Base-by-base conservation (phyloP, 2,329 filamentous ascomycete genomes). In the Fusarium heterosporum region DNA sequence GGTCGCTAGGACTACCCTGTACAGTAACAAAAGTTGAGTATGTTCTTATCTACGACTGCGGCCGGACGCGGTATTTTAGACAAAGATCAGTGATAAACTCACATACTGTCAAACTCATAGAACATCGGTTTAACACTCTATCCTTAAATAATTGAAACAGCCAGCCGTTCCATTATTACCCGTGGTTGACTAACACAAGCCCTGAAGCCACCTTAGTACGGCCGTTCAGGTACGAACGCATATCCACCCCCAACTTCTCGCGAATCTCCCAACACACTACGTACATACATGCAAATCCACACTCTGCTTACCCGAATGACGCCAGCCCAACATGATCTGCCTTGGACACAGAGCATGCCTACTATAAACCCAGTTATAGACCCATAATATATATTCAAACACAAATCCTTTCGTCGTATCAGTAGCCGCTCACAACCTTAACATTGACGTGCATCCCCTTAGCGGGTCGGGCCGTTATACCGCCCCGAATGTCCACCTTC, bases 391-490 rank as follows among this genome's bases (percentile, higher is more conserved):
- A 26, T 42, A 55, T 11, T 17, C 36, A 19, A 39, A 58, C 22
- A 39, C 26, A 58, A 22, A 53, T 34, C 40, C 28, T 29, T 46
- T 32, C 17, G 55, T 49, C 14, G 19, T 19, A 32, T 75, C 58
- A 78, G 61, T 90, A 93, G 0, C 88, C 89, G 25, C 89, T 84
- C n/a, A 93, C 73, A 48, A 87, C 80, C 72, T 81, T 92, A 45
- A 92, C 79, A 74, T 84, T 87, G 8, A 95, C 86, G 72, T 86
- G 83, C 74, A 97, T 79, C 1, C 93, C 93, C 56, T 89, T 89
- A 56, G 85, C 86, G 1, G 93, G 93, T 74, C 87, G 87, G 8
- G 88, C 84, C 19, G 93, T 96, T 46, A 96, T 84, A 4, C 87
- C 88, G 0, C 87, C 85, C 76, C 88, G 89, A 63, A 96, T 87